phyloP scores from a whole-genome alignment of 441 rosid genomes.

The Erodium trifolium region DNA sequence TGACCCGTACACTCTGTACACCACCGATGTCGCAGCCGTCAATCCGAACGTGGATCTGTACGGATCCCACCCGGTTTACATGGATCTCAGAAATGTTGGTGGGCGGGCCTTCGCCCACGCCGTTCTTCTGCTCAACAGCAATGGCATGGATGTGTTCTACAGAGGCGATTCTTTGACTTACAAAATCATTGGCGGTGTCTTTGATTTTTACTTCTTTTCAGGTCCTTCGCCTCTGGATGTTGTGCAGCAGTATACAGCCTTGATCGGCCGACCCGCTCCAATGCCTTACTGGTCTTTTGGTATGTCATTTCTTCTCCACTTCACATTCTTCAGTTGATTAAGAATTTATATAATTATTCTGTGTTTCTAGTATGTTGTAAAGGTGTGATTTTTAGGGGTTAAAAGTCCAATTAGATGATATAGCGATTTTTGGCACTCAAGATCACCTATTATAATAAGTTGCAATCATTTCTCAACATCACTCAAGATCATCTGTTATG shows the following conservation, averaged over 20 bases:
- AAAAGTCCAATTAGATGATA: too few species aligned
- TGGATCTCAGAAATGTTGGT: conserved; percentile 78
- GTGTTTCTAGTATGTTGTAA: too few species aligned
- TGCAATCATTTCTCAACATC: too few species aligned
- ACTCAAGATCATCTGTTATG: too few species aligned
- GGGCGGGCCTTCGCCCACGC: conserved; percentile 63
- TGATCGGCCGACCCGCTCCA: conserved; percentile 91
- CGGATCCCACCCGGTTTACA: conserved; percentile 88
- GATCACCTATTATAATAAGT: too few species aligned
- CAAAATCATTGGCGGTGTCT: conserved; percentile 84
- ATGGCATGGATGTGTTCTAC: conserved; percentile 94
- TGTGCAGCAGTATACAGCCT: conserved; percentile 74
- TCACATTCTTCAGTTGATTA: too few species aligned
- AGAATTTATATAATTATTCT: too few species aligned
- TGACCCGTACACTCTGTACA: conserved; percentile 86
- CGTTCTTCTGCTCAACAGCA: conserved; percentile 75
- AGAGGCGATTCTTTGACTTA: conserved; percentile 75
- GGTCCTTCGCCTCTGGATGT: conserved; percentile 74
- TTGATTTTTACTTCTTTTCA: conserved; percentile 79
- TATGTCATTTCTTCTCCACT: conserved; percentile 16
- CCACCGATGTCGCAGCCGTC: conserved; percentile 72
- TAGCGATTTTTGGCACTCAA: too few species aligned
- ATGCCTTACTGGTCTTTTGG: conserved; percentile 99
- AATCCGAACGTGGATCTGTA: conserved; percentile 75
- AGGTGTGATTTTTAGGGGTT: too few species aligned